A percentile compares a stretch with the other conserved stretches of the same genome.
phyloP scores from a whole-genome alignment of 768 basidiomycete species.

The Podaxis sp. region DNA sequence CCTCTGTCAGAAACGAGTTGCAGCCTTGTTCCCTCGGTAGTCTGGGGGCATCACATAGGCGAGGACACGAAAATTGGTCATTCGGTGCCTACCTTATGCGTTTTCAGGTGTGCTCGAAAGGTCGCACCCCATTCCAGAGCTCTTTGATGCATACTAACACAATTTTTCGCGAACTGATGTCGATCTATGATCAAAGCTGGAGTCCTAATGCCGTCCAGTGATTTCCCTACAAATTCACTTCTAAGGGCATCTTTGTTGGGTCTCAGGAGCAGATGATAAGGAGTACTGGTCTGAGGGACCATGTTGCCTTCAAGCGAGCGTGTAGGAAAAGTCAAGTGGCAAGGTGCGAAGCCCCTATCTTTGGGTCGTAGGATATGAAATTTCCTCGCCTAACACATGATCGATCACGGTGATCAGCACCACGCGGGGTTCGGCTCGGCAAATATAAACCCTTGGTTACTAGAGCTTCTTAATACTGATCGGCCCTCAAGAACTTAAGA shows the following conservation, averaged over 20 bases:
- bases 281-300: conserved; percentile 26
- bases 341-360: neutral
- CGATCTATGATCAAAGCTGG: conserved; percentile 81
- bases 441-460: neutral
- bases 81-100: conserved; percentile 59
- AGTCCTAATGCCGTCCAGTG: conserved; percentile 60
- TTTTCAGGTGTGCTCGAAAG: conserved; percentile 86
- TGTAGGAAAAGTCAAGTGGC: neutral
- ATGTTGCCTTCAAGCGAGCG: conserved; percentile 15
- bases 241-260: conserved; percentile 52
- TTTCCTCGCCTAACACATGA: neutral
- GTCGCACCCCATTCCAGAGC: conserved; percentile 64
- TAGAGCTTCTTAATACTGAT: neutral
- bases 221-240: conserved; percentile 56
- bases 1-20: conserved; percentile 60
- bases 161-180: conserved; percentile 69
- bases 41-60: conserved; percentile 42
- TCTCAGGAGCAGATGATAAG: conserved; percentile 19
- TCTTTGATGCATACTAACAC: conserved; percentile 67
- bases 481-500: neutral
- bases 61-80: neutral
- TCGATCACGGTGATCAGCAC: neutral
- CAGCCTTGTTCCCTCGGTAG: conserved; percentile 69
- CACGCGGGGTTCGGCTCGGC: neutral
- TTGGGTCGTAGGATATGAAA: neutral